phyloP scores from a whole-genome alignment of 192 early-diverging fungal species.

The Backusella westeae region DNA sequence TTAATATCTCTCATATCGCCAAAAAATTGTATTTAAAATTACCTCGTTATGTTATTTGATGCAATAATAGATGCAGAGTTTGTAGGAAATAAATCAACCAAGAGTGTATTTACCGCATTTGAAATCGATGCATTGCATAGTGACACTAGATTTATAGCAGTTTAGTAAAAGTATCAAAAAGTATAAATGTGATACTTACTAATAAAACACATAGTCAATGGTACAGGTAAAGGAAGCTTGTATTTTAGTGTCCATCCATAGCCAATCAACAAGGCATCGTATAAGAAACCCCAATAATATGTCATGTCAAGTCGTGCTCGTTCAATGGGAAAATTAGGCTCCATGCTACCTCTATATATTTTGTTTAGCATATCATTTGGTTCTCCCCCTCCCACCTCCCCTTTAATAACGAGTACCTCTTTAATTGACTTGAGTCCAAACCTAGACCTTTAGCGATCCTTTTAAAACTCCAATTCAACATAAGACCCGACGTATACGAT shows the following conservation, averaged over 20 bases:
- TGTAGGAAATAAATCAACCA: background rate
- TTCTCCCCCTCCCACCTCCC: background rate
- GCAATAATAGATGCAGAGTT: background rate
- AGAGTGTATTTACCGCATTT: background rate
- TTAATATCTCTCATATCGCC: no score
- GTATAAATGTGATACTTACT: slow-evolving; percentile 1
- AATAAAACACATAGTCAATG: slow-evolving; percentile 18
- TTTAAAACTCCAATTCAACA: background rate
- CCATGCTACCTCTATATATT: background rate
- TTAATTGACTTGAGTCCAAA: background rate
- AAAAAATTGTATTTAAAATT: background rate
- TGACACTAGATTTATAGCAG: background rate
- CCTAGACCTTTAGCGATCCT: background rate
- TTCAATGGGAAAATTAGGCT: slow-evolving; percentile 12
- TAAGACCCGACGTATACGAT: background rate
- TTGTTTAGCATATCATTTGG: no score
- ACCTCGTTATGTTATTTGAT: background rate
- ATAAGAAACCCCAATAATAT: slow-evolving; percentile 9
- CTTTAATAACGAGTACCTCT: background rate
- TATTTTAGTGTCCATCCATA: slow-evolving; percentile 22
- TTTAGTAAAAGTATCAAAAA: background rate
- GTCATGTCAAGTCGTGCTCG: slow-evolving; percentile 13
- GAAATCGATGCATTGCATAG: background rate
- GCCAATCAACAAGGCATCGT: background rate
- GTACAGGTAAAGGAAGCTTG: slow-evolving; percentile 6